These are phyloP conservation scores for Babesia ovata DNA, from an alignment of 169 alveolate species.

Conservation along the genomic window DNA sequence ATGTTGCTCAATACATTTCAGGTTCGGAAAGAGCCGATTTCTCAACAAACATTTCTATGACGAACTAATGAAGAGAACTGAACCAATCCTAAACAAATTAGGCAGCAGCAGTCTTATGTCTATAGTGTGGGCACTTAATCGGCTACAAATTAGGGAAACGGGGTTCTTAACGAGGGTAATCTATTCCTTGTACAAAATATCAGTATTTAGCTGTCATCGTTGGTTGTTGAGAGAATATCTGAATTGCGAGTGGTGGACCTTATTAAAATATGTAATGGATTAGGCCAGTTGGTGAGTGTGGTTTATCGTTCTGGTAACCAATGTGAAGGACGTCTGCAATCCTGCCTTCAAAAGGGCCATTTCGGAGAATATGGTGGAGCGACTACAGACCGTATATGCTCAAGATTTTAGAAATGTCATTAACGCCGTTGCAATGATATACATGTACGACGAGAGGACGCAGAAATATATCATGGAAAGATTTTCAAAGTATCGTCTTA, in stretches of 20 bases:
- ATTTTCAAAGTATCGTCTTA: constrained; percentile 66
- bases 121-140: constrained; percentile 80
- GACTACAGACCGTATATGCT: constrained; percentile 72
- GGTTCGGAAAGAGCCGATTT: constrained; percentile 81
- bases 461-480: constrained; percentile 74
- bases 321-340: constrained; percentile 57
- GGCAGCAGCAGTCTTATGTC: constrained; percentile 83
- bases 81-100: constrained; percentile 62
- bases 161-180: constrained; percentile 47
- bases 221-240: constrained; percentile 62
- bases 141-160: constrained; percentile 65
- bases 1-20: background rate
- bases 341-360: constrained; percentile 55
- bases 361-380: constrained; percentile 68
- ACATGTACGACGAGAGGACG: constrained; percentile 75
- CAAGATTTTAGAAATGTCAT: constrained; percentile 80
- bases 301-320: background rate
- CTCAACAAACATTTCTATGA: constrained; percentile 68
- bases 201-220: constrained; percentile 43
- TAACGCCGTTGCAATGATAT: constrained; percentile 71
- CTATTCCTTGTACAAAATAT: background rate
- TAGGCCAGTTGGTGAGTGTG: constrained; percentile 63
- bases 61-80: constrained; percentile 60
- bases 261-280: constrained; percentile 71
- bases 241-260: constrained; percentile 73